Evolutionary conservation across 805 yeast genomes (phyloP).

Genomic region (Wickerhamomyces sydowiorum): DNA sequence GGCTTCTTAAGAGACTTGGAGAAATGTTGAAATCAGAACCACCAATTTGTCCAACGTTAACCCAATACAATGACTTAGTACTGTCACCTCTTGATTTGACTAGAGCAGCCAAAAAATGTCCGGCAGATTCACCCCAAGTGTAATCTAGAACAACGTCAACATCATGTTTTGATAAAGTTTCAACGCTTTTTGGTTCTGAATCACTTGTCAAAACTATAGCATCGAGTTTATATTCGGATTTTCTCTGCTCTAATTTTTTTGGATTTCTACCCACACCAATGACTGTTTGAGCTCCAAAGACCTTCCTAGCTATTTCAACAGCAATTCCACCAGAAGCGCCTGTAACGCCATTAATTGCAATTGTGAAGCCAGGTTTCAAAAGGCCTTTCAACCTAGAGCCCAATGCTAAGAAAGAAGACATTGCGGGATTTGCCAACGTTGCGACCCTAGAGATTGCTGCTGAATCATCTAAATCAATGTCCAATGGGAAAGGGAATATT

Average conservation of each 20-base stretch:
- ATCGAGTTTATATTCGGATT: not conserved
- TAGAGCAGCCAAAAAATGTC: not conserved
- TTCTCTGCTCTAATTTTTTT: not conserved
- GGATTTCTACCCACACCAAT: conserved; percentile 7
- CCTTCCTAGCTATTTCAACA: conserved; percentile 3
- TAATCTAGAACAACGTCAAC: conserved; percentile 8
- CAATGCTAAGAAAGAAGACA: conserved; percentile 7
- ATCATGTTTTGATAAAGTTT: not conserved
- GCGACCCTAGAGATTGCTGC: conserved; percentile 4
- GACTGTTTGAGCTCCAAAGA: conserved; percentile 2
- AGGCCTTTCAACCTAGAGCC: conserved; percentile 1
- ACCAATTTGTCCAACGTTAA: conserved; percentile 10
- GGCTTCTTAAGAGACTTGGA: conserved; percentile 3
- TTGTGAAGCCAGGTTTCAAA: not conserved
- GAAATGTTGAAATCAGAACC: conserved; percentile 4
- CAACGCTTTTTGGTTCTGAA: not conserved
- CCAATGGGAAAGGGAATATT: not conserved
- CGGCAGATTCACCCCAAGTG: conserved; percentile 8
- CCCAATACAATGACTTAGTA: conserved; percentile 2
- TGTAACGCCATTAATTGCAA: conserved; percentile 8
- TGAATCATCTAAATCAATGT: not conserved
- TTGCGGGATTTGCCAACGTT: conserved; percentile 5
- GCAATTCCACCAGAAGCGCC: conserved; percentile 6
- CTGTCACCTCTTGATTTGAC: conserved; percentile 3
- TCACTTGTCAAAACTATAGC: not conserved